Conservation (phyloP, 2,329 filamentous ascomycete genomes). For the Aspergillus sp. region DNA sequence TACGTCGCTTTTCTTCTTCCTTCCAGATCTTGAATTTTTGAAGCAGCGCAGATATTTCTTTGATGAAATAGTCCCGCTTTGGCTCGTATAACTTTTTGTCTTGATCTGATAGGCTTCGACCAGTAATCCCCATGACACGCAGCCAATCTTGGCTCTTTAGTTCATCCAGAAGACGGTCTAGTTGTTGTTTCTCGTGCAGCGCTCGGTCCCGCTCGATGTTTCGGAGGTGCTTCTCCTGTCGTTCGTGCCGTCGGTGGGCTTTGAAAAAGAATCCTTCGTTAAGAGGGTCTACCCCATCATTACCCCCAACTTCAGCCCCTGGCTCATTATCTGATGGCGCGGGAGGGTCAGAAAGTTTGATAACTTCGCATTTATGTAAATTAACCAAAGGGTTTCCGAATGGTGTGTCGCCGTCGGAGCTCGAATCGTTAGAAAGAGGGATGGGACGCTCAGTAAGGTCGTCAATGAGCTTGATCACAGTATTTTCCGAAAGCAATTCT, state of each 20-base stretch:
- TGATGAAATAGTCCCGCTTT: slow-evolving; percentile 80
- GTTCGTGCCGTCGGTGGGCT: slow-evolving; percentile 60
- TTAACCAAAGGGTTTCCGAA: slow-evolving; percentile 39
- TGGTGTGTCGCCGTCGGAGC: slow-evolving; percentile 23
- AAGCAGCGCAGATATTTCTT: slow-evolving; percentile 76
- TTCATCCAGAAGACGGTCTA: slow-evolving; percentile 72
- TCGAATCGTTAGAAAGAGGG: slow-evolving; percentile 18
- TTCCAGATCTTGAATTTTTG: slow-evolving; percentile 88
- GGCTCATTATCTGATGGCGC: neutral
- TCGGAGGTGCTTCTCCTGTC: slow-evolving; percentile 66
- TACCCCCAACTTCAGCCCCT: neutral
- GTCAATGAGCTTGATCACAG: slow-evolving; percentile 70
- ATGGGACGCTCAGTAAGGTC: slow-evolving; percentile 42
- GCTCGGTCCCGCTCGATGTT: slow-evolving; percentile 67
- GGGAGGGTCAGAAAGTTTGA: slow-evolving; percentile 18
- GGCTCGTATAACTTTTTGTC: slow-evolving; percentile 85
- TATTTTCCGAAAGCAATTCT: slow-evolving; percentile 74
- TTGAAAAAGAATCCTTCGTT: slow-evolving; percentile 57
- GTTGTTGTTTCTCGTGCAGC: slow-evolving; percentile 65
- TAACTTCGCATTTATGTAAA: slow-evolving; percentile 38
- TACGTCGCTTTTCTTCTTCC: slow-evolving; percentile 81
- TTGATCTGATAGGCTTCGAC: slow-evolving; percentile 75
- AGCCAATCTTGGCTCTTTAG: slow-evolving; percentile 92
- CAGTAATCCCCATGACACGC: slow-evolving; percentile 84
- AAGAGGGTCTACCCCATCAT: slow-evolving; percentile 52